Percentiles rank a stretch among this genome's conserved stretches.
phyloP scores from a whole-genome alignment of 139 green algal species.

The Edaphochlamys debaryana region DNA sequence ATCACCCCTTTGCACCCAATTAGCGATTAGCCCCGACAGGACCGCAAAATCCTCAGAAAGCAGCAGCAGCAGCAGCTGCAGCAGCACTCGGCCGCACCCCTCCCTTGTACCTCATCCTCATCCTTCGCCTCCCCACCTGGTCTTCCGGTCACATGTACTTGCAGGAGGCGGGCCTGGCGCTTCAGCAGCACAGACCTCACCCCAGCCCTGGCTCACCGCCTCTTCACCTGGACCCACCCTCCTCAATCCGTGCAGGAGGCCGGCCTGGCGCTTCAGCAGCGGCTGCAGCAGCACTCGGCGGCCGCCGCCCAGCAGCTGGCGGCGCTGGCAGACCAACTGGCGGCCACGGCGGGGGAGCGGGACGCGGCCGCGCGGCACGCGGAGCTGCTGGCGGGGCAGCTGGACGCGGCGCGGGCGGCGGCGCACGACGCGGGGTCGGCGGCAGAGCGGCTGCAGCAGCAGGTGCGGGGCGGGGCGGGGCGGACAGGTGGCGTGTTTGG shows the following conservation, averaged over 20 bases:
- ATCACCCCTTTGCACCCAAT: no score
- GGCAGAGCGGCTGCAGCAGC: background rate
- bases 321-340: background rate
- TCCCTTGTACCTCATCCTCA: background rate
- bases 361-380: conserved; percentile 2
- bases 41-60: no score
- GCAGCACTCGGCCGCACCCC: background rate
- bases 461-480: no score
- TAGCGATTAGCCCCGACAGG: no score
- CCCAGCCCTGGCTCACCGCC: no score
- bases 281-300: background rate
- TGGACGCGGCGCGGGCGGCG: background rate
- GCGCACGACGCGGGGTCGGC: background rate
- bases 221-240: no score
- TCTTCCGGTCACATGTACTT: background rate
- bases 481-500: no score
- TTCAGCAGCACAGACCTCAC: background rate
- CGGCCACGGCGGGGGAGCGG: conserved; percentile 1
- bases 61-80: conserved; percentile 1
- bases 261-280: background rate
- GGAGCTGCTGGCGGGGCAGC: background rate
- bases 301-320: background rate
- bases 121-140: background rate
- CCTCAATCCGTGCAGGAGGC: no score
- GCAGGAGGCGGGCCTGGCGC: no score